phyloP scores from a whole-genome alignment of 1,139 yeast genomes.

The Suhomyces wounanorum region DNA sequence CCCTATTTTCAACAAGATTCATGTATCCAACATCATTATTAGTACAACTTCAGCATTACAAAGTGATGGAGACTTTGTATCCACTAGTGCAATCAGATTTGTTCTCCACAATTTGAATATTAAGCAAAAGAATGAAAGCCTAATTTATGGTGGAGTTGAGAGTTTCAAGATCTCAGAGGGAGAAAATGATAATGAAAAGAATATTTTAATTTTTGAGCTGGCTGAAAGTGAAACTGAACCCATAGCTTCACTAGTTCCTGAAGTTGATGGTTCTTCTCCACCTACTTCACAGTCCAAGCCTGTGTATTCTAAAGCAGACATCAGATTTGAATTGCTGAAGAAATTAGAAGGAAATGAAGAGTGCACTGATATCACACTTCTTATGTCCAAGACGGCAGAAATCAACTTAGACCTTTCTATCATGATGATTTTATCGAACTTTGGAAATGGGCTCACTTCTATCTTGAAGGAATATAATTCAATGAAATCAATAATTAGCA shows the following conservation, averaged over 20 bases:
- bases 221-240: constrained; percentile 6
- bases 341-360: constrained; percentile 22
- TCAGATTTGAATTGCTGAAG: constrained; percentile 52
- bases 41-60: constrained; percentile 49
- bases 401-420: constrained; percentile 33
- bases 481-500: constrained; percentile 9
- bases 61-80: constrained; percentile 40
- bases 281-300: constrained; percentile 1
- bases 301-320: constrained; percentile 40
- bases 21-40: constrained; percentile 35
- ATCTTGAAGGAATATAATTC: constrained; percentile 9
- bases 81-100: constrained; percentile 32
- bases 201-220: constrained; percentile 24
- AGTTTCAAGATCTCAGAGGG: constrained; percentile 26
- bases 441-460: constrained; percentile 6
- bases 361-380: constrained; percentile 40
- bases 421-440: constrained; percentile 20
- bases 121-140: constrained; percentile 42
- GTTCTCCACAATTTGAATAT: constrained; percentile 34
- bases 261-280: not conserved
- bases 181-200: constrained; percentile 18
- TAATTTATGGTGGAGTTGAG: constrained; percentile 52
- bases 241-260: not conserved
- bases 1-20: constrained; percentile 35
- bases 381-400: constrained; percentile 46